Percentiles rank a stretch among this genome's conserved stretches.
phyloP scores from a whole-genome alignment of 176 grass and related monocot species.

The Oryza glumipatula region DNA sequence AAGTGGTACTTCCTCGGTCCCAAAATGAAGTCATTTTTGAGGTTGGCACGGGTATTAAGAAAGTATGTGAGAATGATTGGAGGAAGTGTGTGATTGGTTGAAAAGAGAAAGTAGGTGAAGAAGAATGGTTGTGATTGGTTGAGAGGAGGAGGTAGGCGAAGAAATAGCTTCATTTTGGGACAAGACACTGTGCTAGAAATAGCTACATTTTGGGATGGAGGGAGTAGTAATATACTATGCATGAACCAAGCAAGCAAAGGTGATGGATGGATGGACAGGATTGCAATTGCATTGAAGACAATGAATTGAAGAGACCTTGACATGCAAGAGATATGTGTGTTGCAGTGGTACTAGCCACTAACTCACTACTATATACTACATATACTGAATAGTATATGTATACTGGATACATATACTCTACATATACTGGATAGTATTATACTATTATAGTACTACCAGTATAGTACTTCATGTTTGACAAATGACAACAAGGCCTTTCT shows the following conservation, averaged over 20 bases:
- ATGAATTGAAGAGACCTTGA: constrained; percentile 27
- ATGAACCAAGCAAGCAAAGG: background rate
- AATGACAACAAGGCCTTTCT: constrained; percentile 12
- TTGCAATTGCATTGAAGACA: background rate
- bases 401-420: background rate
- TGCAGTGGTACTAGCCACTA: constrained; percentile 23
- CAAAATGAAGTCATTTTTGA: too few relatives aligned
- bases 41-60: too few relatives aligned
- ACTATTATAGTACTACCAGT: background rate
- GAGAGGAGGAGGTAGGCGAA: too few relatives aligned
- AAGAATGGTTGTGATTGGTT: too few relatives aligned
- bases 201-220: too few relatives aligned
- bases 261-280: constrained; percentile 31
- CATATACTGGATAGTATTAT: background rate
- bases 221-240: background rate
- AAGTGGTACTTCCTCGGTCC: background rate
- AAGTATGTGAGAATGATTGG: too few relatives aligned
- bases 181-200: too few relatives aligned
- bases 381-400: too few relatives aligned
- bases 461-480: constrained; percentile 2
- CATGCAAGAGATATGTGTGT: constrained; percentile 21
- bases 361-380: too few relatives aligned
- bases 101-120: too few relatives aligned
- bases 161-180: too few relatives aligned
- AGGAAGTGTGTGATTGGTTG: too few relatives aligned